Conservation (phyloP, 23 red algal species). For the Gracilaria caudata region DNA sequence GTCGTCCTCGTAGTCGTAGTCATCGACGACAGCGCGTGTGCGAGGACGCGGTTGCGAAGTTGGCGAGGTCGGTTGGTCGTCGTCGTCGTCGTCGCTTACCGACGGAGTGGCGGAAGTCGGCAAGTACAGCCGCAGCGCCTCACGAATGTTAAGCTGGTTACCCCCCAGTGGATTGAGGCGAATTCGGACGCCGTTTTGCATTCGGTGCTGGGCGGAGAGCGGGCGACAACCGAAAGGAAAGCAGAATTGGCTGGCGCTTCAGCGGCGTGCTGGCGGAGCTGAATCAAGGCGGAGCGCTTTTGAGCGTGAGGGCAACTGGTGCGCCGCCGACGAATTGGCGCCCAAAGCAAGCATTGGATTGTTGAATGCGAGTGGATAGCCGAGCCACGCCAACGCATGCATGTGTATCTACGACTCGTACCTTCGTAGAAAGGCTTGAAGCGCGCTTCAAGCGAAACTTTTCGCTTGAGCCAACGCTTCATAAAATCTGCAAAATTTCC, state of each 20-base stretch:
- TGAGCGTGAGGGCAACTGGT: neutral
- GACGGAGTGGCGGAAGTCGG: slow-evolving; percentile 23
- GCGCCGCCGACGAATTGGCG: too few species aligned
- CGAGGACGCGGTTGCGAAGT: slow-evolving; percentile 7
- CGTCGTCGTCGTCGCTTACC: slow-evolving; percentile 24
- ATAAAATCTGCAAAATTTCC: neutral
- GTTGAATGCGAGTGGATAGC: too few species aligned
- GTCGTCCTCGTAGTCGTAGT: slow-evolving; percentile 73
- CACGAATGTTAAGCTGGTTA: slow-evolving; percentile 72
- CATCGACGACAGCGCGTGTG: slow-evolving; percentile 35
- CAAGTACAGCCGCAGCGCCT: slow-evolving; percentile 41
- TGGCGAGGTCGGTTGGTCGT: slow-evolving; percentile 1
- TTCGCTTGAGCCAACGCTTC: neutral
- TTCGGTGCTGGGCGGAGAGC: neutral
- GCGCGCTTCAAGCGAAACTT: too few species aligned
- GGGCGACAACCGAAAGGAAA: neutral
- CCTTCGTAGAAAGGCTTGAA: neutral
- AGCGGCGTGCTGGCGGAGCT: neutral
- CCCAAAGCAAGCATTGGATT: too few species aligned
- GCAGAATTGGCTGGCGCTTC: neutral
- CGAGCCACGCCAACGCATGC: too few species aligned
- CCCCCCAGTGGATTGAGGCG: slow-evolving; percentile 65
- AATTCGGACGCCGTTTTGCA: slow-evolving; percentile 55
- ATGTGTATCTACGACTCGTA: too few species aligned
- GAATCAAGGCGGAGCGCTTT: neutral